Percentiles rank a stretch among this genome's conserved stretches.
Conservation (phyloP, 148 eudicot species). For the Rhododendron henanense region DNA sequence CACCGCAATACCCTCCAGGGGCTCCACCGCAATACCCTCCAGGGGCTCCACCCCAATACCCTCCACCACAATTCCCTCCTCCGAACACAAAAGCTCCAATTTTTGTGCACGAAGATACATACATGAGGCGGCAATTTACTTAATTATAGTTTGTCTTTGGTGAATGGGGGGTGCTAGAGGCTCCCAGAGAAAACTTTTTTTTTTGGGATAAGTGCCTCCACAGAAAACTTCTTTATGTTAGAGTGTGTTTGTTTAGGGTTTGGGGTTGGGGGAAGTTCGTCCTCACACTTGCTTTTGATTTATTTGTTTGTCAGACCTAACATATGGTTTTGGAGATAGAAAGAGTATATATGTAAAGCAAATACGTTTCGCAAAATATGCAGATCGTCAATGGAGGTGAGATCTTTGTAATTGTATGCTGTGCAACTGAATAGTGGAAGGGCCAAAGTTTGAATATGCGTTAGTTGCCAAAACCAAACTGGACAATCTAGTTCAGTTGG, state of each 20-base stretch:
- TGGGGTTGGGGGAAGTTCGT: no score
- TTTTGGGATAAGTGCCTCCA: not conserved
- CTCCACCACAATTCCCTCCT: conserved; percentile 27
- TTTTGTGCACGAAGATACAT: conserved; percentile 93
- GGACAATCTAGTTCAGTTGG: no score
- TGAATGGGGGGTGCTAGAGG: not conserved
- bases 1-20: not conserved
- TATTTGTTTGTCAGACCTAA: not conserved
- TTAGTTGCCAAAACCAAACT: not conserved
- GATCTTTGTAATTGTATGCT: not conserved
- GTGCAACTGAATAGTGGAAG: not conserved
- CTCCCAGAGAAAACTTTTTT: not conserved
- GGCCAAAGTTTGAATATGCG: not conserved
- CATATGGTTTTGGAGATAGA: not conserved
- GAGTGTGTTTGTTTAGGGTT: not conserved
- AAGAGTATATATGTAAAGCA: not conserved
- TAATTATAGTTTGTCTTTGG: conserved; percentile 6
- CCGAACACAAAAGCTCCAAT: conserved; percentile 51
- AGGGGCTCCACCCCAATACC: not conserved
- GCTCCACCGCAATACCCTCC: not conserved
- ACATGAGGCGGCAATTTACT: conserved; percentile 68
- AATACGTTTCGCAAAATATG: not conserved
- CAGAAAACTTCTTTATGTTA: not conserved
- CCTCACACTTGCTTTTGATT: no score
- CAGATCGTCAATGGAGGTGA: not conserved